Base-by-base conservation (phyloP, 345 rosid species). In the Capsella bursapastoris region DNA sequence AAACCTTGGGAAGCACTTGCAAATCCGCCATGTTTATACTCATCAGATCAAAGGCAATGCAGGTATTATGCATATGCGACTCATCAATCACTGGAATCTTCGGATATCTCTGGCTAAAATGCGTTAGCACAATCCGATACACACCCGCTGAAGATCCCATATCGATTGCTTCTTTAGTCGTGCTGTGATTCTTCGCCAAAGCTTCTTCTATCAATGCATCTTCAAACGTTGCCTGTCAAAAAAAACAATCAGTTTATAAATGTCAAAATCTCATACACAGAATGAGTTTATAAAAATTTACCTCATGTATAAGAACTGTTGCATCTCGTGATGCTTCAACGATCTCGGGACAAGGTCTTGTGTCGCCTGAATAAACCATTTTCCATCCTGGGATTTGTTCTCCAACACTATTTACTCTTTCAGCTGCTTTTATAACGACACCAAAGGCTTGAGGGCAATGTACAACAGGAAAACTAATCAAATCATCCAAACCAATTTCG, bases 81-180 rank as follows among this genome's bases (percentile, higher is more conserved):
- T 84, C 92, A 32, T 88, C 98, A 34, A 91, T 85, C 48, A 91
- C 88, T 0, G 96, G 97, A 44, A 94, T 86, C 80, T 90, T 94
- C 0, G 97, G 97, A 80, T 94, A 91, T 82, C 97, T 78, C 84
- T 91, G 97, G 85, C 98, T 94, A 93, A 94, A 94, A 83, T 94
- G 98, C 12, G 98, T 91, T 2, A 94, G 93, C 82, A 94, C 57
- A 45, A 94, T 84, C 3, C 93, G 84, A 70, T 94, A 91, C 18
- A 73, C 97, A 14, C 88, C 90, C 0, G 95, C 96, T 0, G 87
- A 64, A 11, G 85, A 73, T 12, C 98, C 96, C 5, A 87, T 81
- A 56, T 87, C 93, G 16, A 94, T 84, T 15, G 98, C 97, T 86
- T 94, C 98, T 82, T 85, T 84, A 3, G 97, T 91, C 6, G 98